Percentiles rank a stretch among this genome's conserved stretches.
Conservation (phyloP, 768 basidiomycete genomes). For the Agrocybe pediades region DNA sequence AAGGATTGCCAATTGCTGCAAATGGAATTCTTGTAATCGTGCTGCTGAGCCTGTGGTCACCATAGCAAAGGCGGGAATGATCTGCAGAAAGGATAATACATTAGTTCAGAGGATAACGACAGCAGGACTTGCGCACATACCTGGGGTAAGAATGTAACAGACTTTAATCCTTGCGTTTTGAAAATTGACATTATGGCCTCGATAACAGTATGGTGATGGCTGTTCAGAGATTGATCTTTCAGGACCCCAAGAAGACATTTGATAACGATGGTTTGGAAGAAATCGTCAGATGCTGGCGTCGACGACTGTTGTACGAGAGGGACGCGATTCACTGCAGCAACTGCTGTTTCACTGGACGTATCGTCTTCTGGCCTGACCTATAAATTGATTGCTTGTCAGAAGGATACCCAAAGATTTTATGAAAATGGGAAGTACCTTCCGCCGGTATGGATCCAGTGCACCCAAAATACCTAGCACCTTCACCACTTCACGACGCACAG, state of each 20-base stretch:
- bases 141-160: constrained; percentile 93
- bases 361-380: constrained; percentile 69
- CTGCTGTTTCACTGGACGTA: constrained; percentile 55
- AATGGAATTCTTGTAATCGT: constrained; percentile 87
- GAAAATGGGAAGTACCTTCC: constrained; percentile 62
- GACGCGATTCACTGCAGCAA: constrained; percentile 68
- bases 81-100: constrained; percentile 43
- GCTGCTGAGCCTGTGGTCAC: constrained; percentile 84
- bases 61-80: constrained; percentile 91
- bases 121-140: constrained; percentile 37
- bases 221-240: constrained; percentile 84
- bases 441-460: constrained; percentile 92
- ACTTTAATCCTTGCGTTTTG: constrained; percentile 96
- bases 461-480: constrained; percentile 96
- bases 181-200: constrained; percentile 99
- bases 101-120: not conserved
- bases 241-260: constrained; percentile 83
- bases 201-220: constrained; percentile 90
- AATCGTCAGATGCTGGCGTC: constrained; percentile 81
- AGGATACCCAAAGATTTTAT: not conserved
- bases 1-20: constrained; percentile 94
- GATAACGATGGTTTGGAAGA: constrained; percentile 96
- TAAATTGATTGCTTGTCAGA: constrained; percentile 2
- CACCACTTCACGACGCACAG: constrained; percentile 85
- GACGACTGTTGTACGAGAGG: constrained; percentile 64